Evolutionary conservation across 768 basidiomycete species (phyloP).

Genomic region (Lentinula lateritia): DNA sequence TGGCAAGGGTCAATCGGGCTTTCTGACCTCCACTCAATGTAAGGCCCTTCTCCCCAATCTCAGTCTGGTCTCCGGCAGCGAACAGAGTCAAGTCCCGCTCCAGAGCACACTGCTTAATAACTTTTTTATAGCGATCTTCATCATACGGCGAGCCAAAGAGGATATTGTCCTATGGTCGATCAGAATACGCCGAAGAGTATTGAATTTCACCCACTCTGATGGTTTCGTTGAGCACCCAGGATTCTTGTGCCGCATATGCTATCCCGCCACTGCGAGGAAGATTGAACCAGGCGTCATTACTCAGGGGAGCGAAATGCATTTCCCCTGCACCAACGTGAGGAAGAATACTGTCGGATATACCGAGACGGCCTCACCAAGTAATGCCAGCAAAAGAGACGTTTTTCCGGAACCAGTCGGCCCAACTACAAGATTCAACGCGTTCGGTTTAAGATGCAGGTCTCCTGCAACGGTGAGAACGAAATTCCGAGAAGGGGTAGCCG

Average conservation of each 20-base stretch:
- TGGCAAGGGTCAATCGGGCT: slow-evolving; percentile 31
- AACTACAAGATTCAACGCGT: slow-evolving; percentile 50
- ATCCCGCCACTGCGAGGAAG: slow-evolving; percentile 68
- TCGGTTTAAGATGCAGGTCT: slow-evolving; percentile 49
- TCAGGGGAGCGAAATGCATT: slow-evolving; percentile 55
- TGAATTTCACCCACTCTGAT: slow-evolving; percentile 38
- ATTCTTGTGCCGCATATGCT: slow-evolving; percentile 79
- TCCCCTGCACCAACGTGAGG: slow-evolving; percentile 23
- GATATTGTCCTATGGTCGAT: slow-evolving; percentile 57
- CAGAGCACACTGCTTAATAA: slow-evolving; percentile 67
- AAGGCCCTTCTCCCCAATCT: slow-evolving; percentile 67
- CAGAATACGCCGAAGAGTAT: neutral
- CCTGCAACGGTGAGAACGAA: slow-evolving; percentile 47
- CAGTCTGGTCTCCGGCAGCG: slow-evolving; percentile 60
- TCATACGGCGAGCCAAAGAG: slow-evolving; percentile 75
- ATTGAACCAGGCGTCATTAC: slow-evolving; percentile 56
- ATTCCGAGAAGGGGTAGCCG: slow-evolving; percentile 32
- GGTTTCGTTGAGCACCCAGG: slow-evolving; percentile 81
- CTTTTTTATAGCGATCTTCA: slow-evolving; percentile 71
- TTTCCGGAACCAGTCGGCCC: slow-evolving; percentile 40
- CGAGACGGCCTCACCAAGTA: slow-evolving; percentile 34
- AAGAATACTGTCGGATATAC: neutral
- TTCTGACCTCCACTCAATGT: slow-evolving; percentile 52
- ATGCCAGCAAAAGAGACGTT: slow-evolving; percentile 60
- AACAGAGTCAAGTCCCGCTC: slow-evolving; percentile 68